Conservation (phyloP, 73 alveolate genomes). For the Vitrella brassicaformis region DNA sequence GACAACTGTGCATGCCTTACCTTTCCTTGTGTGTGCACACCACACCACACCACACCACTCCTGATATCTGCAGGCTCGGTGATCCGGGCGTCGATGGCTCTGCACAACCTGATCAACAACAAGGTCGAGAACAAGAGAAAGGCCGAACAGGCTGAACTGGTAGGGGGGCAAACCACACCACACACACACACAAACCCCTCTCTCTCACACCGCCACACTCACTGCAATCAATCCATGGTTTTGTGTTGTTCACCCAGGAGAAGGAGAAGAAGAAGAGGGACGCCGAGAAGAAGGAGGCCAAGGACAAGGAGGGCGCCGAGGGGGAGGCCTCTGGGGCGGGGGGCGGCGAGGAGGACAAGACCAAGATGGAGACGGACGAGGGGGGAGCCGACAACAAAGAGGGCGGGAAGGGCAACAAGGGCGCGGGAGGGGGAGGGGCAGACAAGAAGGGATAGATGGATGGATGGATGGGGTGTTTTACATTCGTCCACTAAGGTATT, state of each 20-base stretch:
- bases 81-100: slow-evolving; percentile 52
- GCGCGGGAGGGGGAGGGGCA: not conserved
- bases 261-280: slow-evolving; percentile 49
- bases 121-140: slow-evolving; percentile 48
- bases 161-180: not conserved
- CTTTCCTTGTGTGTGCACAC: no score
- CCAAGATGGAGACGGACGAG: not conserved
- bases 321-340: no score
- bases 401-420: not conserved
- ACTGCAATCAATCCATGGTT: not conserved
- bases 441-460: no score
- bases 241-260: not conserved
- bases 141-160: slow-evolving; percentile 21
- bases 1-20: no score
- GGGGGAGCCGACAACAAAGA: not conserved
- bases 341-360: not conserved
- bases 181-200: not conserved
- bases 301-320: slow-evolving; percentile 9
- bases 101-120: slow-evolving; percentile 66
- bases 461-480: no score
- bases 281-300: slow-evolving; percentile 32
- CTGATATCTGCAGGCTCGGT: slow-evolving; percentile 14
- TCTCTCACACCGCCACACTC: not conserved
- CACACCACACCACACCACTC: no score
- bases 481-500: no score